Base-by-base conservation (phyloP, 345 rosid genomes). In the Rhizophora mangle region DNA sequence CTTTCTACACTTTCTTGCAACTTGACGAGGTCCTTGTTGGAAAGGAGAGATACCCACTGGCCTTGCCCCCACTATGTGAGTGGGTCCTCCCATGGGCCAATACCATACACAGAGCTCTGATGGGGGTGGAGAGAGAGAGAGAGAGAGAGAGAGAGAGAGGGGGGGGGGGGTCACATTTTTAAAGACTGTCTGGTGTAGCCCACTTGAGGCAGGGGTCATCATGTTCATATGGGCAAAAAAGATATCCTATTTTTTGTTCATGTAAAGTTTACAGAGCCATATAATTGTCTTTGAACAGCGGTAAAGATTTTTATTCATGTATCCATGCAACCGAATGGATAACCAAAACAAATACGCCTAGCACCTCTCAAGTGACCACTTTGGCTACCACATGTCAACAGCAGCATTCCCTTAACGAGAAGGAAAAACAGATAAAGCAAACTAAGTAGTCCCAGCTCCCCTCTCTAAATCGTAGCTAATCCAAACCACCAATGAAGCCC, bases 41-140 rank as follows among this genome's bases (percentile, higher is more conserved):
- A 72, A 69, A 69, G 72, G 56, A 62, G 67, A 43, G 83, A 77
- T 75, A 21, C 78, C 81, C 63, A 69, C 70, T 78, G 79, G 66
- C 82, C 83, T 70, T 78, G 79, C 68, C 82, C 84, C 83, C 84
- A 76, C 78, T 74, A 29, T 62, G 26, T 20, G n/a, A 60, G 32
- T 36, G 67, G 82, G 62, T 39, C 74, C 82, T 21, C 29, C 9
- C 20, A 10, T 26, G 4, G 61, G 68, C 51, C 72, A 74, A 64
- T 68, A 69, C 72, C 68, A 68, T 65, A 61, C 49, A 34, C 46
- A 60, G n/a, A 19, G 29, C 11, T 16, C 18, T 43, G 18, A 6
- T 31, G 26, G 6, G 54, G 24, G 15, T 20, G 51, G 7, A 36
- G 11, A 19, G n/a, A 19, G 13, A 9, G 32, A 39, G 18, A n/a